These are phyloP conservation scores for Leccinum arenicola DNA, from an alignment of 768 basidiomycete genomes.

Conservation along the genomic window DNA sequence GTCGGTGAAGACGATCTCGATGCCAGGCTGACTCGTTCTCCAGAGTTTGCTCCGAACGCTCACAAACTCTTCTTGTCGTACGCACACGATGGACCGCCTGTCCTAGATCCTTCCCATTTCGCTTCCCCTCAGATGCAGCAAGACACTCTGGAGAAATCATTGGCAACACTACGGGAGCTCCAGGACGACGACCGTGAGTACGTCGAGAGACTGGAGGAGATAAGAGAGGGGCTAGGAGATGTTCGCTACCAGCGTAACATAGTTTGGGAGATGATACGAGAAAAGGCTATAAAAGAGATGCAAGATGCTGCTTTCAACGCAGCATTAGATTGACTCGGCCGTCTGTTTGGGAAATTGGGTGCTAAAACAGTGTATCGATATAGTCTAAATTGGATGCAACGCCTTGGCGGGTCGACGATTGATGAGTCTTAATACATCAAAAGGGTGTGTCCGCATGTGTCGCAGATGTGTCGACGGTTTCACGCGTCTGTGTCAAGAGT, in stretches of 20 bases:
- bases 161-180: conserved; percentile 72
- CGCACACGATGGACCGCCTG: conserved; percentile 42
- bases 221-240: conserved; percentile 77
- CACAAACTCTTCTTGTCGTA: conserved; percentile 68
- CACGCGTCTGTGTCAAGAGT: background rate
- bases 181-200: conserved; percentile 88
- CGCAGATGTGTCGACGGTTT: background rate
- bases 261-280: conserved; percentile 76
- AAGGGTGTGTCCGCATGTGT: background rate
- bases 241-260: conserved; percentile 66
- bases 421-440: no score
- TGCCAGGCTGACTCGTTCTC: conserved; percentile 53
- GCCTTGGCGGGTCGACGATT: background rate
- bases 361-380: conserved; percentile 3
- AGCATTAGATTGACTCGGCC: conserved; percentile 23
- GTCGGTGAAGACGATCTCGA: conserved; percentile 37
- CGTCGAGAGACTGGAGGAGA: conserved; percentile 79
- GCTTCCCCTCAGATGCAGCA: conserved; percentile 62
- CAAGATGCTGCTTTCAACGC: conserved; percentile 56
- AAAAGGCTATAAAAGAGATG: conserved; percentile 71
- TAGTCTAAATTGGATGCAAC: background rate
- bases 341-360: background rate
- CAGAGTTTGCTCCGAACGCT: conserved; percentile 60
- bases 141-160: conserved; percentile 69
- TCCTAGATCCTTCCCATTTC: conserved; percentile 62